Base-by-base conservation (phyloP, 345 rosid genomes). In the Combretum micranthum region DNA sequence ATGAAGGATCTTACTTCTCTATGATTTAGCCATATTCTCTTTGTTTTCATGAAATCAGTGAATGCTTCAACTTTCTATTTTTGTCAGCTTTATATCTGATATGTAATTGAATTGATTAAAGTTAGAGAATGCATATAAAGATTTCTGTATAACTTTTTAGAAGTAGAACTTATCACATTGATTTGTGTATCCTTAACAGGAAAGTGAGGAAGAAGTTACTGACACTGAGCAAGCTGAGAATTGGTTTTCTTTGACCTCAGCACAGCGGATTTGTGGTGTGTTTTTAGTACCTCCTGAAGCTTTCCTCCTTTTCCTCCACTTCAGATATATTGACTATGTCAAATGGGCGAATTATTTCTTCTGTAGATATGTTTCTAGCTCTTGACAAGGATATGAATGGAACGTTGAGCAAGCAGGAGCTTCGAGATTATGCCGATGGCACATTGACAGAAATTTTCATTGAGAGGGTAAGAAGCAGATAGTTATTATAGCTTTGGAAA, bases 141-240 rank as follows among this genome's bases (percentile, higher is more conserved):
- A 12, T 13, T 50, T 20, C 8, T 50, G 18, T 1, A 20, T 22
- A 1, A 20, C 25, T 22, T 22, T 12, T 20, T n/a, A 17, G 47
- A 25, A 15, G 39, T 42, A 42, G 12, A 42, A 44, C 48, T 17
- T 59, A 17, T 55, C 55, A 39, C 68, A 59, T 56, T 3, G 10
- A 50, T 49, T 44, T 46, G 59, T 22, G 39, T 20, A 12, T 25
- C 13, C 25, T 22, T 52, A n/a, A 57, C 62, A 90, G 99, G 99
- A 90, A 80, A 90, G 80, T 54, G 97, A 94, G 77, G 99, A 94
- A 70, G 99, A 94, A 78, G 85, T 90, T 53, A 87, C 97, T 18
- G 97, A 94, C 76, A 85, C 90, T 43, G 99, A 94, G 63, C 99
- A 87, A 69, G 97, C 97, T 66, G 99, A 94, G 76, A 94, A 94